A percentile compares a stretch with the other conserved stretches of the same genome.
Evolutionary conservation across 768 basidiomycete genomes (phyloP).

Genomic region (Suillus spraguei): DNA sequence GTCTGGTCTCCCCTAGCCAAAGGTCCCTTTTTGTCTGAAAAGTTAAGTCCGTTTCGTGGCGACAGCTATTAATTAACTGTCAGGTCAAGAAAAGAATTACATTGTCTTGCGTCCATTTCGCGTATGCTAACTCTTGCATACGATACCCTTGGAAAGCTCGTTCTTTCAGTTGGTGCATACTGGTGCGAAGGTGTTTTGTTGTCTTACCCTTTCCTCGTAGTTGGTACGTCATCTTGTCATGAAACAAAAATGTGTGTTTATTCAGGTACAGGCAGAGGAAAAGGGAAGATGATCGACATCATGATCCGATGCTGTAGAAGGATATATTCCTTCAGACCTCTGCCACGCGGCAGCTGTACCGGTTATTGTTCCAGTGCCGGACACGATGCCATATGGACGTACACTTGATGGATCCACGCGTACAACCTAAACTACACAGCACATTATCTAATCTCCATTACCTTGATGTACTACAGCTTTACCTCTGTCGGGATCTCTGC

Average conservation of each 20-base stretch:
- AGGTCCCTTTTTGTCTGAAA: not conserved
- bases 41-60: not conserved
- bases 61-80: not conserved
- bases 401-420: not conserved
- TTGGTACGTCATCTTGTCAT: not conserved
- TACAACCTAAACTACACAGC: not conserved
- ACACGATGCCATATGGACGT: not conserved
- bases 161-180: not conserved
- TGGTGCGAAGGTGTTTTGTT: not conserved
- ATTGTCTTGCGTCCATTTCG: not conserved
- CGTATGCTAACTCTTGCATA: not conserved
- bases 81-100: not conserved
- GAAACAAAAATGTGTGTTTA: not conserved
- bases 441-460: not conserved
- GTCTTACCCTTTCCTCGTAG: not conserved
- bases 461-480: constrained; percentile 10
- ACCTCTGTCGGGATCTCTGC: constrained; percentile 11
- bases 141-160: not conserved
- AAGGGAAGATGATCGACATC: not conserved
- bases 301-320: not conserved
- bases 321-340: not conserved
- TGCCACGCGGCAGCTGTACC: not conserved
- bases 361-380: not conserved
- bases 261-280: not conserved
- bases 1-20: not conserved